Percentiles rank a stretch among this genome's conserved stretches.
Evolutionary conservation across 495 filamentous ascomycete species (phyloP).

Genomic region (Penicillium fimorum): DNA sequence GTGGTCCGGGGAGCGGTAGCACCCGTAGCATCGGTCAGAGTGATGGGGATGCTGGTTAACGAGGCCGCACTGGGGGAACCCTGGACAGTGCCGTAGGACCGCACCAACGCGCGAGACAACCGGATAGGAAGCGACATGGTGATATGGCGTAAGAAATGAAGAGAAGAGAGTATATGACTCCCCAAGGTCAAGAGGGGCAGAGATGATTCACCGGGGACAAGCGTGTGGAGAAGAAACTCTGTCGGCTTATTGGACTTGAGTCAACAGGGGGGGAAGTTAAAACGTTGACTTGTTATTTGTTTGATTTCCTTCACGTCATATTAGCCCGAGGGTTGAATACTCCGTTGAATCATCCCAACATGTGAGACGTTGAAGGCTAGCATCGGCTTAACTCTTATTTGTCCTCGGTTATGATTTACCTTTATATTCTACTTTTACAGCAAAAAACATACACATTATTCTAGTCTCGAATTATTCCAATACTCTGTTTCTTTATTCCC

Average conservation of each 20-base stretch:
- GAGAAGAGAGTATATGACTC: conserved; percentile 2
- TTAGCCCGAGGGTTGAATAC: neutral
- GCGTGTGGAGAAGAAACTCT: conserved; percentile 15
- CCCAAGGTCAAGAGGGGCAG: conserved; percentile 14
- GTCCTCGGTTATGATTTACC: neutral
- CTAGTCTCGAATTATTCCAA: too few species aligned
- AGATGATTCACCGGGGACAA: conserved; percentile 17
- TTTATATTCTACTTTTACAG: neutral
- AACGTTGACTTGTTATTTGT: neutral
- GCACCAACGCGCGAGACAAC: conserved; percentile 29
- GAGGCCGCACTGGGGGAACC: conserved; percentile 34
- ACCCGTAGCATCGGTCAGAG: conserved; percentile 53
- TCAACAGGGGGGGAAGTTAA: neutral
- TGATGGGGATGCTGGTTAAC: conserved; percentile 36
- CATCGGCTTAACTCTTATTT: neutral
- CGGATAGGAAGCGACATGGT: conserved; percentile 35
- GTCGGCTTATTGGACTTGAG: neutral
- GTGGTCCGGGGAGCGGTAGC: conserved; percentile 59
- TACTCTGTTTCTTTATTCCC: too few species aligned
- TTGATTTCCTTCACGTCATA: neutral
- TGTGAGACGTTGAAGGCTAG: neutral
- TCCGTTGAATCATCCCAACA: conserved; percentile 1
- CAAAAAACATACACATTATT: too few species aligned
- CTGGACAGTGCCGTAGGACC: conserved; percentile 48
- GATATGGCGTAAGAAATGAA: conserved; percentile 12